Percentiles rank a stretch among this genome's conserved stretches.
Conservation (phyloP, 192 early-diverging fungal species). For the Lobosporangium transversale region DNA sequence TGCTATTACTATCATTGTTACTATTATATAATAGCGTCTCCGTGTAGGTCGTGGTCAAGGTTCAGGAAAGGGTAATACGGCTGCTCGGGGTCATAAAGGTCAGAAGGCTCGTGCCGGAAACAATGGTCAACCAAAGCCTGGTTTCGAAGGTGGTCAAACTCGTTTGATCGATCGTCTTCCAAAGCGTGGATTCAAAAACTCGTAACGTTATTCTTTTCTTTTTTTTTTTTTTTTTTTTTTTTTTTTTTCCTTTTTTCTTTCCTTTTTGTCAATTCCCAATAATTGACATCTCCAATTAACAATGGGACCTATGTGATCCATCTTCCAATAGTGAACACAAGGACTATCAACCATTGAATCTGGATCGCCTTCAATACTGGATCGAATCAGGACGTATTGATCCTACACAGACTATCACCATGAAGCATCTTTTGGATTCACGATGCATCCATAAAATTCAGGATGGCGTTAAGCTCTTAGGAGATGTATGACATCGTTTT, state of each 20-base stretch:
- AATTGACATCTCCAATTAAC: too few relatives aligned
- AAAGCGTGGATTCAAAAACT: slow-evolving; percentile 86
- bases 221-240: not conserved
- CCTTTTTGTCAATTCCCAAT: too few relatives aligned
- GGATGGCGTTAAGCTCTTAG: slow-evolving; percentile 89
- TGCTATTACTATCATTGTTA: too few relatives aligned
- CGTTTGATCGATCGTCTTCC: slow-evolving; percentile 84
- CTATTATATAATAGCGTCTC: too few relatives aligned
- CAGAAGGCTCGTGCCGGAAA: slow-evolving; percentile 84
- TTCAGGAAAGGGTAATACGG: slow-evolving; percentile 90
- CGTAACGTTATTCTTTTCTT: slow-evolving; percentile 30
- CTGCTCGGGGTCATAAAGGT: slow-evolving; percentile 93
- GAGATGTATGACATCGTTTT: slow-evolving; percentile 58
- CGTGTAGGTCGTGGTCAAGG: slow-evolving; percentile 86
- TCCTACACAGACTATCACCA: slow-evolving; percentile 80
- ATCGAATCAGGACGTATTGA: slow-evolving; percentile 88
- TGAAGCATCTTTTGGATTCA: slow-evolving; percentile 76
- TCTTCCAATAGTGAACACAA: slow-evolving; percentile 68
- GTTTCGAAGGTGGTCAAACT: slow-evolving; percentile 95
- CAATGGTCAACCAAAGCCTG: slow-evolving; percentile 74
- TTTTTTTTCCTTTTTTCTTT: too few relatives aligned
- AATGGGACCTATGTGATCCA: too few relatives aligned
- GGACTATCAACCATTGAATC: slow-evolving; percentile 75
- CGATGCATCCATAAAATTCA: slow-evolving; percentile 77
- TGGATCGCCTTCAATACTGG: slow-evolving; percentile 94